These are phyloP conservation scores for Synchytrium microbalum DNA, from an alignment of 371 early-diverging fungal species.

Conservation along the genomic window DNA sequence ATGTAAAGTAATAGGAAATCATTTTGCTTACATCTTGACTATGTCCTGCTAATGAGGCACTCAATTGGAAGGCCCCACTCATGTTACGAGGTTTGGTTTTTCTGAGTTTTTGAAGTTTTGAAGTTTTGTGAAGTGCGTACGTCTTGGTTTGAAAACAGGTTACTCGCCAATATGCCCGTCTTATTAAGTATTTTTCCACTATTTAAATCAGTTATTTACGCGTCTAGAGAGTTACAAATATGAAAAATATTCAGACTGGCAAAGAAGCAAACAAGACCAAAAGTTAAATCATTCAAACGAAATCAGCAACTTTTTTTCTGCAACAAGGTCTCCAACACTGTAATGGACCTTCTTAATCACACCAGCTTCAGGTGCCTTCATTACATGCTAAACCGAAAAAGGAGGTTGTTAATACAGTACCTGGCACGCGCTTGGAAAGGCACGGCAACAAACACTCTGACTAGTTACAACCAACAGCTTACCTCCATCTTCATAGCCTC, in stretches of 20 bases:
- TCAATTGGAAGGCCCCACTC: background rate
- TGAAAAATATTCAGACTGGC: too few relatives aligned
- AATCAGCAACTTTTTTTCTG: constrained; percentile 74
- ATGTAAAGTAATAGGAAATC: background rate
- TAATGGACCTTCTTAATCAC: constrained; percentile 65
- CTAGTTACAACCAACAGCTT: constrained; percentile 4
- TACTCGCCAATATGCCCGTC: too few relatives aligned
- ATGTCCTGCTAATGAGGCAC: constrained; percentile 4
- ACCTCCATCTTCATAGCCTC: constrained; percentile 99
- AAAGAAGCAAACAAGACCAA: background rate
- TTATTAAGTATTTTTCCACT: too few relatives aligned
- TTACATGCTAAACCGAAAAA: constrained; percentile 52
- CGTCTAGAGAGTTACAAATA: too few relatives aligned
- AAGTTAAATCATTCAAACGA: constrained; percentile 38
- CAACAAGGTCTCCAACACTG: constrained; percentile 81
- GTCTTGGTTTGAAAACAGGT: too few relatives aligned
- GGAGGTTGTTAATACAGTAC: background rate
- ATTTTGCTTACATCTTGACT: background rate
- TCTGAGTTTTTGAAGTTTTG: too few relatives aligned
- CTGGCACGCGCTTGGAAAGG: too few relatives aligned
- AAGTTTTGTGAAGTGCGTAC: too few relatives aligned
- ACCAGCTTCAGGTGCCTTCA: constrained; percentile 76
- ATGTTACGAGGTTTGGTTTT: background rate
- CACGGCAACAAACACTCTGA: background rate
- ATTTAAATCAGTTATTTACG: too few relatives aligned